A percentile compares a stretch with the other conserved stretches of the same genome.
Evolutionary conservation across 2,329 filamentous ascomycete species (phyloP).

Genomic region (Fusarium sp.): DNA sequence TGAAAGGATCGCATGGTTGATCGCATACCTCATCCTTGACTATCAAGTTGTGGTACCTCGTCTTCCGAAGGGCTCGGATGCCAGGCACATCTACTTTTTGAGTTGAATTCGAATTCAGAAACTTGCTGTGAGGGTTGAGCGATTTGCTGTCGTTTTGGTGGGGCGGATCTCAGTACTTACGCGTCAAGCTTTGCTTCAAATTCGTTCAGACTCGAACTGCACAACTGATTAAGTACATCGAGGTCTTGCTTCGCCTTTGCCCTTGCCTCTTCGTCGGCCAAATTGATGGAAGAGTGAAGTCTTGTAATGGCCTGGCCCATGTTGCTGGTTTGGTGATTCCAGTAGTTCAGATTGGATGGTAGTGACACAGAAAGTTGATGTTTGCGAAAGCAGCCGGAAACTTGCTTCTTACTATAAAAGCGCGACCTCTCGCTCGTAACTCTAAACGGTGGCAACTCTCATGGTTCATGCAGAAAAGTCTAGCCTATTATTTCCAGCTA

Average conservation of each 20-base stretch:
- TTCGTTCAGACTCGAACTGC: neutral
- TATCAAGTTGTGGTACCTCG: neutral
- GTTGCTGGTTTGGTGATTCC: neutral
- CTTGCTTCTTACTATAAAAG: neutral
- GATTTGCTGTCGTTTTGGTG: fast-evolving
- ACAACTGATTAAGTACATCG: neutral
- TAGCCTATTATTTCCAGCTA: neutral
- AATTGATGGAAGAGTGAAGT: neutral
- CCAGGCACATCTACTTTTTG: neutral
- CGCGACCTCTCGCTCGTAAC: neutral
- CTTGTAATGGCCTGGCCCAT: neutral
- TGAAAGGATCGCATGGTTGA: neutral
- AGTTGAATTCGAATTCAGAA: neutral
- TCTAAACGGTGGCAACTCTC: neutral
- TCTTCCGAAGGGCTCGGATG: neutral
- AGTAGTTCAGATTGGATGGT: neutral
- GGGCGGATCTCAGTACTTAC: neutral
- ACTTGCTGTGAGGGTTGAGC: neutral
- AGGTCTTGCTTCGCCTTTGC: neutral
- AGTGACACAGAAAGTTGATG: neutral
- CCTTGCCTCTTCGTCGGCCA: neutral
- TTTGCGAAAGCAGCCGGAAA: neutral
- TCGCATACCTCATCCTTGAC: neutral
- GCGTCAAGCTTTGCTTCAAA: neutral
- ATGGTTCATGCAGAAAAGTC: neutral